These are phyloP conservation scores for Stevia rebaudiana DNA, from an alignment of 140 eudicot species.

Conservation along the genomic window DNA sequence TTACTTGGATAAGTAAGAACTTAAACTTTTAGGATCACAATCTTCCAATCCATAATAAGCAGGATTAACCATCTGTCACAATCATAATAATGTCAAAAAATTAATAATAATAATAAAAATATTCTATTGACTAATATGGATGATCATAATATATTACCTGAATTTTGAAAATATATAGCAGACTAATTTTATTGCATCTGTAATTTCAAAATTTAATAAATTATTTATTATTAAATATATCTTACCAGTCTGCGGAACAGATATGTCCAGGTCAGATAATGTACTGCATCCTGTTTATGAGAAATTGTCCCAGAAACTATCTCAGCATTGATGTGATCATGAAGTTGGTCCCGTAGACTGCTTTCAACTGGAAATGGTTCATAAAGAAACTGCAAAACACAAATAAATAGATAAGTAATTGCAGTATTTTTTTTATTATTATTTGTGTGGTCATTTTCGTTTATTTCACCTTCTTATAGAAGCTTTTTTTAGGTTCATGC, in stretches of 20 bases:
- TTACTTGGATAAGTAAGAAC: conserved; percentile 90
- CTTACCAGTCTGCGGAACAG: conserved; percentile 86
- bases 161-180: not conserved
- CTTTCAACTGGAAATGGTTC: conserved; percentile 99
- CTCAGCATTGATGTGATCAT: conserved; percentile 94
- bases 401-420: conserved; percentile 3
- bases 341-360: conserved; percentile 91
- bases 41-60: conserved; percentile 92
- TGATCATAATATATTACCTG: not conserved
- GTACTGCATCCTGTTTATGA: conserved; percentile 93
- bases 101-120: no score
- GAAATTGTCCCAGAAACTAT: conserved; percentile 92
- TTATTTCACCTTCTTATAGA: conserved; percentile 73
- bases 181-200: not conserved
- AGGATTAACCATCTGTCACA: conserved; percentile 77
- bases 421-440: not conserved
- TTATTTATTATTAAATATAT: conserved; percentile 6
- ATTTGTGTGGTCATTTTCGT: conserved; percentile 2
- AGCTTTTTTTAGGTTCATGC: conserved; percentile 95
- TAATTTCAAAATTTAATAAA: not conserved
- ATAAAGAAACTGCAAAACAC: conserved; percentile 68
- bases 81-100: conserved; percentile 10
- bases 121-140: not conserved
- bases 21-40: conserved; percentile 65
- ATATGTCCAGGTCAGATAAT: conserved; percentile 94